phyloP scores from a whole-genome alignment of 495 filamentous ascomycete genomes.

The Penicillium atrosanguineum region DNA sequence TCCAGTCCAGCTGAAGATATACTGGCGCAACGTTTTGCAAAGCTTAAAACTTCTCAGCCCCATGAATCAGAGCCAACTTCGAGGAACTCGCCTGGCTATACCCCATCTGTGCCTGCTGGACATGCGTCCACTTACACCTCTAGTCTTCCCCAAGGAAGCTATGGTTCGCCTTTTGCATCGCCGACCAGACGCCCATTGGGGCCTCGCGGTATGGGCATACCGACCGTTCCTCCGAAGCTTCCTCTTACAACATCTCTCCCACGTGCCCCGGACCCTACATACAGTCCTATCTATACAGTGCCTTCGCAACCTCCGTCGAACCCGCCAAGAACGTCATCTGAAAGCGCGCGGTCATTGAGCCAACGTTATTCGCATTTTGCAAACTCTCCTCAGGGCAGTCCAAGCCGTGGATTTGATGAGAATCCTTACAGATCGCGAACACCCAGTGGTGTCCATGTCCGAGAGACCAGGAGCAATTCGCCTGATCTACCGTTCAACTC shows the following conservation, averaged over 20 bases:
- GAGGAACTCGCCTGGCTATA: conserved; percentile 20
- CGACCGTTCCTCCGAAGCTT: conserved; percentile 53
- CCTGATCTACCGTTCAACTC: conserved; percentile 57
- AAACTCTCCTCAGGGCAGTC: conserved; percentile 37
- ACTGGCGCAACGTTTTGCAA: conserved; percentile 48
- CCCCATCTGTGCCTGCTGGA: conserved; percentile 29
- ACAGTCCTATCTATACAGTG: conserved; percentile 62
- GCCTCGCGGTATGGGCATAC: conserved; percentile 56
- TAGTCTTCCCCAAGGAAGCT: conserved; percentile 17
- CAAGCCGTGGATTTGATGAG: conserved; percentile 36
- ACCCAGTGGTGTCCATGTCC: conserved; percentile 39
- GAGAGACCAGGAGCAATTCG: conserved; percentile 38
- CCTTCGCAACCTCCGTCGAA: conserved; percentile 44
- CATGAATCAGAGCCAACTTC: conserved; percentile 30
- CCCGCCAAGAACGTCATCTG: conserved; percentile 49
- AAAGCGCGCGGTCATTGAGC: conserved; percentile 36
- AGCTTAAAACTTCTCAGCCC: conserved; percentile 31
- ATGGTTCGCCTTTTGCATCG: conserved; percentile 20
- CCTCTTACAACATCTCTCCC: conserved; percentile 64
- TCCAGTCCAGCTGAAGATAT: conserved; percentile 35
- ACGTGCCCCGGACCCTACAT: conserved; percentile 78
- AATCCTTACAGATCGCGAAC: conserved; percentile 45
- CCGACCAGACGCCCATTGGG: conserved; percentile 45
- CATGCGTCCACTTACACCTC: conserved; percentile 29
- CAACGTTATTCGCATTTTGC: conserved; percentile 40